Evolutionary conservation across 2,329 filamentous ascomycete species (phyloP).

Genomic region (Tricladium varicosporioides): DNA sequence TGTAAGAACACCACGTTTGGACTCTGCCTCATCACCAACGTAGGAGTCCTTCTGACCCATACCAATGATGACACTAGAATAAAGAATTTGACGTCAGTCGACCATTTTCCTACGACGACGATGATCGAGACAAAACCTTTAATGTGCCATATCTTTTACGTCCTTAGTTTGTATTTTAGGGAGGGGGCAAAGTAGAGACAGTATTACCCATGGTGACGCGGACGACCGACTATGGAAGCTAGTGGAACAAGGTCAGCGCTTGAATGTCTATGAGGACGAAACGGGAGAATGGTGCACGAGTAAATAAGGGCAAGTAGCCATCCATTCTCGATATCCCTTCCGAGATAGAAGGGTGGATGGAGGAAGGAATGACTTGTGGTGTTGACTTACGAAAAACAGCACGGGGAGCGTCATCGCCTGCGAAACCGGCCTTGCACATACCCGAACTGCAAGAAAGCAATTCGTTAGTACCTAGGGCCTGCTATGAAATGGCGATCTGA

Average conservation of each 20-base stretch:
- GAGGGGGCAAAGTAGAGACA: slow-evolving; percentile 22
- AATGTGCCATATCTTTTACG: too few relatives aligned
- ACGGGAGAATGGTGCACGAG: too few relatives aligned
- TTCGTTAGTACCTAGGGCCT: too few relatives aligned
- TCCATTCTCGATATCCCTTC: slow-evolving; percentile 19
- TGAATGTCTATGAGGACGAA: too few relatives aligned
- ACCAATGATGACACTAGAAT: slow-evolving; percentile 99
- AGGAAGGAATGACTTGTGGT: slow-evolving; percentile 44
- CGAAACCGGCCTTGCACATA: slow-evolving; percentile 99
- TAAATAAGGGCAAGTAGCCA: too few relatives aligned
- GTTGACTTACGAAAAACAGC: slow-evolving; percentile 99
- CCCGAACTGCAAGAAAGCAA: too few relatives aligned
- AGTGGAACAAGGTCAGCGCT: too few relatives aligned
- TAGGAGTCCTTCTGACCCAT: slow-evolving; percentile 99
- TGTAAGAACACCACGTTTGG: slow-evolving; percentile 99
- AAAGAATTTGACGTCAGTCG: too few relatives aligned
- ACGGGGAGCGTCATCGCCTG: slow-evolving; percentile 99
- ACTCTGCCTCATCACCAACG: slow-evolving; percentile 99
- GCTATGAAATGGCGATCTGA: too few relatives aligned
- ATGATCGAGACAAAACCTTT: too few relatives aligned
- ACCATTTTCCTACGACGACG: too few relatives aligned
- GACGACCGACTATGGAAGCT: slow-evolving; percentile 99
- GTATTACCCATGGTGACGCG: slow-evolving; percentile 98
- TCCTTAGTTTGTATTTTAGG: slow-evolving; percentile 25
- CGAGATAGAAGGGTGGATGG: slow-evolving; percentile 17